Evolutionary conservation across 2,329 filamentous ascomycete species (phyloP), one percentile per base, ranked within the genome.

Genomic region (Alternaria sp.): DNA sequence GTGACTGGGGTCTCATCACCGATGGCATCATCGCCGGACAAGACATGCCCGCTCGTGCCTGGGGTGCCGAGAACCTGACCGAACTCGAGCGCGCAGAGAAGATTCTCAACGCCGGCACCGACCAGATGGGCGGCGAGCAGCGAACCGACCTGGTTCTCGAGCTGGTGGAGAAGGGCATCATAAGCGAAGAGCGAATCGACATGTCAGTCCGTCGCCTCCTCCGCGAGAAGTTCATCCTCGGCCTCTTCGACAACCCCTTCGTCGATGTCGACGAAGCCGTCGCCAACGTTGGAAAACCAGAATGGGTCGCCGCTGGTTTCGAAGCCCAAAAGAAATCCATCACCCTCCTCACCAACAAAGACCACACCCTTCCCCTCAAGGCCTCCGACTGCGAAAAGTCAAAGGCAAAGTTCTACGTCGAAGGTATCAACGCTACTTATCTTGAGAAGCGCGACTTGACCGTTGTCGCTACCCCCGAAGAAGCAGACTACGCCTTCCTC

Each of bases 1-100:
- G 81, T 0, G 85, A 86, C 60, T 86, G 85, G 85, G 83, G 84
- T 1, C 76, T 86, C 4, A 77, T 86, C 22, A 86, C 84, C 0
- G 82, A 85, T 46, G 67, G 69, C 0, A 60, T 71, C 1, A 81
- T 85, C 30, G 28, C 65, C 0, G 83, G 82, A 2, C 80, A 84
- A 64, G 73, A 81, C 34, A 81, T 84, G 79, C 81, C 81, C 0
- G 82, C 83, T 0, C 79, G 83, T 11, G 82, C 82, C 3, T 86
- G 85, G 84, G 85, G 84, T 1, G 77, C 82, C 1, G 84, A 86
- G 62, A 69, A 80, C 52, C 70, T 83, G 2, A 81, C 68, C 20
- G 81, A 78, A 57, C 65, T 81, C 2, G 74, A 85, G 60, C 76
- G 83, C 9, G 79, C 72, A 4, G 76, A 70, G 16, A 81, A 74